These are phyloP conservation scores for Brassica hybrid DNA, from an alignment of 441 rosid species.

Conservation along the genomic window DNA sequence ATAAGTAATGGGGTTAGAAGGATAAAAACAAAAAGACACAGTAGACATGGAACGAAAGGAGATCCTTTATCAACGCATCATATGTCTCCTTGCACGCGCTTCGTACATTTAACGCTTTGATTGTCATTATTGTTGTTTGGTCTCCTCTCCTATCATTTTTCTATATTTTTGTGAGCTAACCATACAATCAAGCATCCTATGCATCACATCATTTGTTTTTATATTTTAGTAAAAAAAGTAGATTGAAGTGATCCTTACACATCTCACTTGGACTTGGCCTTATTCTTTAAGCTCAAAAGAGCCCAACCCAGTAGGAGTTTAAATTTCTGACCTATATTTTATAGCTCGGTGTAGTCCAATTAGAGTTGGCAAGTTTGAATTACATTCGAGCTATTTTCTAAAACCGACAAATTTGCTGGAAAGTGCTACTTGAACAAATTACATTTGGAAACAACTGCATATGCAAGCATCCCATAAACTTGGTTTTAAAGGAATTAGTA, in stretches of 20 bases:
- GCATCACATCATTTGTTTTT: background rate
- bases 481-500: too few relatives aligned
- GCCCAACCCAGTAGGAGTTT: constrained; percentile 18
- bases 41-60: constrained; percentile 14
- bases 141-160: background rate
- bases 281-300: background rate
- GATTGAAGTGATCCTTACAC: background rate
- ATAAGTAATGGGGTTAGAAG: background rate
- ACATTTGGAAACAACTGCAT: too few relatives aligned
- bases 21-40: background rate
- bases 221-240: background rate
- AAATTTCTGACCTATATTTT: background rate
- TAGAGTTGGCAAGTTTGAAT: background rate
- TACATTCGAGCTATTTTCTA: background rate
- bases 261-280: constrained; percentile 4
- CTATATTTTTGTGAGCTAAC: background rate
- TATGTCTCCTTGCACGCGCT: constrained; percentile 36
- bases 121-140: constrained; percentile 30
- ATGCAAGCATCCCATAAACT: too few relatives aligned
- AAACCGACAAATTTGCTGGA: too few relatives aligned
- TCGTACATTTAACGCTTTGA: constrained; percentile 35
- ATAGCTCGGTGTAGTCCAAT: background rate
- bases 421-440: too few relatives aligned
- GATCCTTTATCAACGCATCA: constrained; percentile 25
- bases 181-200: constrained; percentile 20